Evolutionary conservation across 345 rosid genomes (phyloP).

Genomic region (Bruguiera sexangula): DNA sequence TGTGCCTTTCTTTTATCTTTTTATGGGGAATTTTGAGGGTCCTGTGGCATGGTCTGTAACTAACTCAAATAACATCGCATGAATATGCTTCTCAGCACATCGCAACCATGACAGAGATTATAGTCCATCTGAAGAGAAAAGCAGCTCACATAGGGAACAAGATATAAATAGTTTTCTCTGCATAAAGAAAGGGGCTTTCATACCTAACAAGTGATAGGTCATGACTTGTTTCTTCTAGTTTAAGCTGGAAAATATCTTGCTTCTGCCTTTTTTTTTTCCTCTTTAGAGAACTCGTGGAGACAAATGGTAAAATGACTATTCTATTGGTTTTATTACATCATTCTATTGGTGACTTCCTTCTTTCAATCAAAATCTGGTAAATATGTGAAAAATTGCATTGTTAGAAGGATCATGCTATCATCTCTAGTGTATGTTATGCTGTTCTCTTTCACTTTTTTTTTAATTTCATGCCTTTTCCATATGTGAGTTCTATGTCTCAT

Average conservation of each 20-base stretch:
- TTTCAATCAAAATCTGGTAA: no score
- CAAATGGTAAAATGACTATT: no score
- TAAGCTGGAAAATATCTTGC: no score
- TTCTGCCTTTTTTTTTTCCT: no score
- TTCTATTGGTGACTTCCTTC: conserved; percentile 1
- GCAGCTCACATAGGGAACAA: no score
- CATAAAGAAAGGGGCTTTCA: no score
- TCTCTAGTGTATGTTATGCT: not conserved
- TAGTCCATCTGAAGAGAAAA: not conserved
- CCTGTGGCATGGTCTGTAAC: not conserved
- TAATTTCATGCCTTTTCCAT: not conserved
- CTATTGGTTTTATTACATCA: no score
- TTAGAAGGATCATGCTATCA: not conserved
- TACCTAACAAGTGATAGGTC: no score
- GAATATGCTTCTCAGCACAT: not conserved
- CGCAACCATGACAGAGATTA: no score
- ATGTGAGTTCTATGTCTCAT: not conserved
- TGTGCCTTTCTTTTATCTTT: not conserved
- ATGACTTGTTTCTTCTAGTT: no score
- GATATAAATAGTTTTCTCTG: no score
- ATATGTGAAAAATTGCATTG: not conserved
- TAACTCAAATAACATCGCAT: not conserved
- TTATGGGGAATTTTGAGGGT: not conserved
- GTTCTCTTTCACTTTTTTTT: not conserved
- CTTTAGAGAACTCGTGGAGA: no score